These are phyloP conservation scores for Fomitopsis palustris DNA, from an alignment of 1,284 basidiomycete genomes.

Conservation along the genomic window DNA sequence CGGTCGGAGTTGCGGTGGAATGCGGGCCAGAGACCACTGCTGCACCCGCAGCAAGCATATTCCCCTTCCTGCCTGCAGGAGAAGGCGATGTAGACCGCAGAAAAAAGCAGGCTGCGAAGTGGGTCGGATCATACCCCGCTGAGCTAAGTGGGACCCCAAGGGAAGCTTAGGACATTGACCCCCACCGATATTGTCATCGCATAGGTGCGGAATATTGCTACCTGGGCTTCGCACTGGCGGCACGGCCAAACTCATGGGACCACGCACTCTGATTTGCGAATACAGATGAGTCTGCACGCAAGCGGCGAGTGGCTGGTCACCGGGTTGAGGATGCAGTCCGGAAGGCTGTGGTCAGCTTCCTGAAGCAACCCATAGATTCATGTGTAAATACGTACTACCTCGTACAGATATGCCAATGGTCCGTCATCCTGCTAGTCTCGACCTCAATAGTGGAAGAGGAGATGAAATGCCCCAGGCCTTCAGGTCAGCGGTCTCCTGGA, in stretches of 20 bases:
- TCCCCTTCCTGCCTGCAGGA: neutral
- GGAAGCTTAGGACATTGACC: neutral
- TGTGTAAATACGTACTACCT: too few species aligned
- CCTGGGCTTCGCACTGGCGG: too few species aligned
- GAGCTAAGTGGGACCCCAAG: neutral
- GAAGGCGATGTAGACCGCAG: neutral
- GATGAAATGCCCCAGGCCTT: too few species aligned
- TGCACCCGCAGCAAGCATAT: neutral
- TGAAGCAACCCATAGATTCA: too few species aligned
- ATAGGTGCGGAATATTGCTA: neutral
- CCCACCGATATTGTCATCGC: neutral
- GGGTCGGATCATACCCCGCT: neutral
- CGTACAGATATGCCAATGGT: too few species aligned
- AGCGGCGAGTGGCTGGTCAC: too few species aligned
- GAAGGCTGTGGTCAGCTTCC: too few species aligned
- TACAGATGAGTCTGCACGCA: too few species aligned
- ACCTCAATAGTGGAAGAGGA: too few species aligned
- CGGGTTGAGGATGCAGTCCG: too few species aligned
- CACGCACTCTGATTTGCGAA: neutral
- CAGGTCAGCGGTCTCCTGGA: too few species aligned
- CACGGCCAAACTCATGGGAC: neutral
- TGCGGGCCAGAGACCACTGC: neutral
- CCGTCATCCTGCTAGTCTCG: too few species aligned
- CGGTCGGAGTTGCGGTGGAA: neutral
- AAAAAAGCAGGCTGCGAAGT: neutral